A percentile compares a stretch with the other conserved stretches of the same genome.
These are phyloP conservation scores for Pisolithus albus DNA, from an alignment of 768 basidiomycete genomes.

Conservation along the genomic window DNA sequence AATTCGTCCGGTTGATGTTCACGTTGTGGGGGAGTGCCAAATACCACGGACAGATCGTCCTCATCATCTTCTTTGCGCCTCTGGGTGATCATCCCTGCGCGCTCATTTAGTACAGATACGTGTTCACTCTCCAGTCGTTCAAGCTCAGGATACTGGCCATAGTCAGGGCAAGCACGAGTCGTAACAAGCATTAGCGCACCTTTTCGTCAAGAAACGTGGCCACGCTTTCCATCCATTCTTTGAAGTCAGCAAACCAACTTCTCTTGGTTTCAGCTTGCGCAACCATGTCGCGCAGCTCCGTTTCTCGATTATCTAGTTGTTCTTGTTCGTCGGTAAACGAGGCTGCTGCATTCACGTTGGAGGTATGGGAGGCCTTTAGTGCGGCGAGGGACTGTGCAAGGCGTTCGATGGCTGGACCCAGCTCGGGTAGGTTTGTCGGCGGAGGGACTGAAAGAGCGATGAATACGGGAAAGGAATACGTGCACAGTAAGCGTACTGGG, in stretches of 20 bases:
- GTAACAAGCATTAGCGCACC: conserved; percentile 33
- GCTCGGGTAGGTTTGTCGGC: conserved; percentile 53
- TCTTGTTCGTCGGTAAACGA: conserved; percentile 56
- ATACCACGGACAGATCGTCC: conserved; percentile 69
- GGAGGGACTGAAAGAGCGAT: conserved; percentile 52
- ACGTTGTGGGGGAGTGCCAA: conserved; percentile 43
- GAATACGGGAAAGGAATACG: conserved; percentile 5
- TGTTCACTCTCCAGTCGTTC: conserved; percentile 76
- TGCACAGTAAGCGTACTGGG: conserved; percentile 45
- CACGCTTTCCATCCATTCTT: conserved; percentile 74
- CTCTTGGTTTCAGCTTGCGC: conserved; percentile 69
- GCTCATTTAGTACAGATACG: conserved; percentile 65
- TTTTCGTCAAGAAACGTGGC: conserved; percentile 87
- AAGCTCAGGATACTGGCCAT: conserved; percentile 59
- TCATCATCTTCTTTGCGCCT: conserved; percentile 72
- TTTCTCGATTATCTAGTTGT: conserved; percentile 61
- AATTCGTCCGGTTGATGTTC: conserved; percentile 31
- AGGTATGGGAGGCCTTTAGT: conserved; percentile 62
- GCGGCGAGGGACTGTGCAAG: conserved; percentile 53
- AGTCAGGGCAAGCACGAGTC: not conserved
- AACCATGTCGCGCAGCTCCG: conserved; percentile 70
- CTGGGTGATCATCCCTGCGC: conserved; percentile 56
- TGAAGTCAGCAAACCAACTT: conserved; percentile 76
- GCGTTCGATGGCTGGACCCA: conserved; percentile 54
- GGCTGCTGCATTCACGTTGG: conserved; percentile 49